phyloP scores from a whole-genome alignment of 1,139 yeast genomes.

The Geotrichum candidum region DNA sequence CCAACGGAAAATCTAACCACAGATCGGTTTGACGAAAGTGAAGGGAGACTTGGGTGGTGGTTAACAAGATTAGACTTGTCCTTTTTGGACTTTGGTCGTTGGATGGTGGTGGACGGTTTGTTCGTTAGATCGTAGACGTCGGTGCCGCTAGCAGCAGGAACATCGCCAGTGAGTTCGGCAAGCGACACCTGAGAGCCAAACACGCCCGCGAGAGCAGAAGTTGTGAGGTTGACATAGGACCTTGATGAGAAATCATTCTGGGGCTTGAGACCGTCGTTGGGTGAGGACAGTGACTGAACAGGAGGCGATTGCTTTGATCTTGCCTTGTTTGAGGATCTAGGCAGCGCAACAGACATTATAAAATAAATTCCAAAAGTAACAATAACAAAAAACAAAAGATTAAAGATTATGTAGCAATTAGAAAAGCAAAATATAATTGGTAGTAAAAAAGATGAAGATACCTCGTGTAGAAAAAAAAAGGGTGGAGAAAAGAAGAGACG shows the following conservation, averaged over 20 bases:
- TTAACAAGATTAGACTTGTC: neutral
- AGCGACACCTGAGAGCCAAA: slow-evolving; percentile 37
- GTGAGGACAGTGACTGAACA: neutral
- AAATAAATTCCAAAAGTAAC: neutral
- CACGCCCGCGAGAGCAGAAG: slow-evolving; percentile 34
- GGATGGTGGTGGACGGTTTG: neutral
- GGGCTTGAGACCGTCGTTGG: neutral
- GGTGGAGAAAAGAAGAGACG: too few species aligned
- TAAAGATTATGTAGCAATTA: neutral
- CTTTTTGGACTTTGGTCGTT: neutral
- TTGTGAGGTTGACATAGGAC: slow-evolving; percentile 28
- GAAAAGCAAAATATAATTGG: neutral
- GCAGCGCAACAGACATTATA: slow-evolving; percentile 16
- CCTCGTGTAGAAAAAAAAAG: neutral
- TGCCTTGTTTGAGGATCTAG: slow-evolving; percentile 3
- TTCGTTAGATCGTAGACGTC: neutral
- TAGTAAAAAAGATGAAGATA: neutral
- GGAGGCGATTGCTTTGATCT: neutral
- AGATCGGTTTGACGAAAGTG: slow-evolving; percentile 2
- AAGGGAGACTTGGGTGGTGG: slow-evolving; percentile 7
- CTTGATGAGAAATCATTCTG: slow-evolving; percentile 5
- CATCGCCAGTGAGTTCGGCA: slow-evolving; percentile 37
- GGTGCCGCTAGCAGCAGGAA: neutral
- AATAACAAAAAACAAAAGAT: neutral
- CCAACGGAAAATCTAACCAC: slow-evolving; percentile 23